Base-by-base conservation (phyloP, 768 basidiomycete species). In the Collybia sp. region DNA sequence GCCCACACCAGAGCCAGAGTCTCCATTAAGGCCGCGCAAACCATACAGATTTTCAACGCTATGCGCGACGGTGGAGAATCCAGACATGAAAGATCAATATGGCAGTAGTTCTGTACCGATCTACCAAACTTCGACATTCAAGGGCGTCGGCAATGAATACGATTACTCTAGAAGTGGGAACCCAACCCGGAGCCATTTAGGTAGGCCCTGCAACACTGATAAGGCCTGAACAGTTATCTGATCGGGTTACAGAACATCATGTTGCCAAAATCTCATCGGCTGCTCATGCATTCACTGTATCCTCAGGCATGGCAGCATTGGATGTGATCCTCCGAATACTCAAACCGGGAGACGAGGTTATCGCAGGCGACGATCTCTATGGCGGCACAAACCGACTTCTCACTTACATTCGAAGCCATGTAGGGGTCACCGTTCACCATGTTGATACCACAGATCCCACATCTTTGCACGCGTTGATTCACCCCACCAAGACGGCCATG, bases 81-180 rank as follows among this genome's bases (percentile, higher is more conserved):
- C 92, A 0, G 76, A 77, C 45, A 87, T 85, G 68, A 94, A 95
- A 65, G 95, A 99, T 68, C 95, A 97, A 69, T 87, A 93, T 62
- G 93, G 93, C 15, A 84, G 90, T 48, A 92, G 88, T 55, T 88
- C 87, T 6, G 92, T 97, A 1, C 96, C 96, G 16, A 98, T 99
- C 66, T 99, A 98, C 68, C 96, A 98, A 69, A 88, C 93, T 1
- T 82, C 96, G 6, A 99, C 96, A 0, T 98, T 99, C 81, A 98
- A 98, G 70, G 96, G 95, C 39, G 70, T 95, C 36, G 77, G 75
- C 13, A 89, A 87, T 43, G 79, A 85, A 56, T 99, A 93, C 60
- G 95, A 98, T 67, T 99, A 98, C 67, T 77, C 88, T 11, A 76
- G 96, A 49, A 93, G 90, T 58, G 96, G 96, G 25, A 99, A 99